Percentiles rank a stretch among this genome's conserved stretches.
phyloP scores from a whole-genome alignment of 1,284 basidiomycete genomes.

The Heterobasidion parviporum region DNA sequence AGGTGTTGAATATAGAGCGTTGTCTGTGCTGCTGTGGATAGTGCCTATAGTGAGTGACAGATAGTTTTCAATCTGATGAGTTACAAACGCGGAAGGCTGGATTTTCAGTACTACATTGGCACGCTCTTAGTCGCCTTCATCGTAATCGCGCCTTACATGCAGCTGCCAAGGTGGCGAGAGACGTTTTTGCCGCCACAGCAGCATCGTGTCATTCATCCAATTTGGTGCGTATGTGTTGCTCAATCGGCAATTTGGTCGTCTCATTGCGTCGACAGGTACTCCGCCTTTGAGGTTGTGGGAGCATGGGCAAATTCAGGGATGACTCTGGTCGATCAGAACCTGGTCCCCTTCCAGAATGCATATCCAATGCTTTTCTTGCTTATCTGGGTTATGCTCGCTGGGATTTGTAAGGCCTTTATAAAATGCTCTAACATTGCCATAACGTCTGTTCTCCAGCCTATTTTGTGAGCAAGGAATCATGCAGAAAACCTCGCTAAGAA shows the following conservation, averaged over 20 bases:
- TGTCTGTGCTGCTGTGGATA: too few relatives aligned
- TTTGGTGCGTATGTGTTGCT: conserved; percentile 29
- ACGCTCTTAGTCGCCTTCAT: conserved; percentile 20
- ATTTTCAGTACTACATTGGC: too few relatives aligned
- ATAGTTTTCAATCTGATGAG: too few relatives aligned
- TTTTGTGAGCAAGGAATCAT: too few relatives aligned
- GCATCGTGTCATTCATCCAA: conserved; percentile 42
- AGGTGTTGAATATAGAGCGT: too few relatives aligned
- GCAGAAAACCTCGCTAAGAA: too few relatives aligned
- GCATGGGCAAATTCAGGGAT: neutral
- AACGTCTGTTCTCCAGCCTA: too few relatives aligned
- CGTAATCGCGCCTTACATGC: conserved; percentile 77
- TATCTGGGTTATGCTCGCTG: neutral
- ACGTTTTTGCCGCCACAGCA: conserved; percentile 51
- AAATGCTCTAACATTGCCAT: too few relatives aligned
- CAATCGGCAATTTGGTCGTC: conserved; percentile 21
- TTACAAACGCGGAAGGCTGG: too few relatives aligned
- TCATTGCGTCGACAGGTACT: neutral
- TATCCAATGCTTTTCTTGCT: neutral
- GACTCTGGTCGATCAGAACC: neutral
- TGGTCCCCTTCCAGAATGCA: neutral
- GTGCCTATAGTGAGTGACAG: too few relatives aligned
- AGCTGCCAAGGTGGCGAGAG: conserved; percentile 38
- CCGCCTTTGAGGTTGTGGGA: neutral
- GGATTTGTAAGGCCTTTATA: neutral